These are phyloP conservation scores for Neopestalotiopsis sp. DNA, from an alignment of 2,329 filamentous ascomycete genomes.

Conservation along the genomic window DNA sequence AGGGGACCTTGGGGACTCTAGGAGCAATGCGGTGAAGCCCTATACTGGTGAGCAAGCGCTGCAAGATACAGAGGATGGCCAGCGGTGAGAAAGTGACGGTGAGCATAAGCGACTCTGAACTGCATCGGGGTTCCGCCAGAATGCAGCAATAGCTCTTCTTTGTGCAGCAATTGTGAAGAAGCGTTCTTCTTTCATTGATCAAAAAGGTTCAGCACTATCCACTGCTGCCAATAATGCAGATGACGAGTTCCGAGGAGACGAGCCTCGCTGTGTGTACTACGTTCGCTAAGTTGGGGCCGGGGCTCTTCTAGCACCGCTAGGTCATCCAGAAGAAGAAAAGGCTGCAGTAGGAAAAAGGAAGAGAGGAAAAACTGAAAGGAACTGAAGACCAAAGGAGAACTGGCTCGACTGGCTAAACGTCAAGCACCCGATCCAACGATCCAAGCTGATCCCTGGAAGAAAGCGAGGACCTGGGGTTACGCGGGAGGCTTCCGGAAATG, in stretches of 20 bases:
- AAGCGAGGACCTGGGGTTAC: constrained; percentile 28
- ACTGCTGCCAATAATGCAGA: background rate
- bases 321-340: constrained; percentile 11
- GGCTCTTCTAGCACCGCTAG: background rate
- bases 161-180: constrained; percentile 1
- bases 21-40: constrained; percentile 14
- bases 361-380: constrained; percentile 18
- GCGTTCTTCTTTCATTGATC: background rate
- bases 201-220: too few relatives aligned
- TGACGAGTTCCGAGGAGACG: background rate
- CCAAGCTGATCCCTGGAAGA: constrained; percentile 18
- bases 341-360: too few relatives aligned
- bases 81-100: background rate
- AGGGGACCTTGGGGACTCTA: background rate
- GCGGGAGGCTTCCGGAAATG: constrained; percentile 30
- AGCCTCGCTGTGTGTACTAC: background rate
- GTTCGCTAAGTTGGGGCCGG: background rate
- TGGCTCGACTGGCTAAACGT: background rate
- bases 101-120: constrained; percentile 5
- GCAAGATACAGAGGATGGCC: constrained; percentile 5
- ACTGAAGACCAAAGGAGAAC: background rate
- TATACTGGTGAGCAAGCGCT: background rate
- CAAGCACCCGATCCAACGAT: background rate
- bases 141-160: constrained; percentile 1
- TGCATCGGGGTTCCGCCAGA: background rate